These are phyloP conservation scores for Fusarium bulbicola DNA, from an alignment of 2,329 filamentous ascomycete species.

Conservation along the genomic window DNA sequence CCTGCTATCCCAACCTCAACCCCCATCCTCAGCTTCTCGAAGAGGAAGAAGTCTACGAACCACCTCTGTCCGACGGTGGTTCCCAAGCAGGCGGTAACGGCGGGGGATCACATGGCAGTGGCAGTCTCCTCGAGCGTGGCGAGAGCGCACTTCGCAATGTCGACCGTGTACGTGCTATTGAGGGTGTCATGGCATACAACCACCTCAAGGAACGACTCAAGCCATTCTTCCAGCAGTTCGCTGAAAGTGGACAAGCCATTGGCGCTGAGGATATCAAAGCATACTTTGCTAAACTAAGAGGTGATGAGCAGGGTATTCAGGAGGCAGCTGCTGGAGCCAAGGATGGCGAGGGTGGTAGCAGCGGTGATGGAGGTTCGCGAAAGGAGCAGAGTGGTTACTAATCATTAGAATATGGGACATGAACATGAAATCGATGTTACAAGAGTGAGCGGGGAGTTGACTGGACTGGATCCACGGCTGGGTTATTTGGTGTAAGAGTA, in stretches of 20 bases:
- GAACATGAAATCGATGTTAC: background rate
- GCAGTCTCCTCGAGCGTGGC: slow-evolving; percentile 87
- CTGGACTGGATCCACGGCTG: background rate
- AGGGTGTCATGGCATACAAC: slow-evolving; percentile 98
- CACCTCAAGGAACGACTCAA: slow-evolving; percentile 96
- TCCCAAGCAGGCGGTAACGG: slow-evolving; percentile 55
- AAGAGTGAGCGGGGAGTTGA: background rate
- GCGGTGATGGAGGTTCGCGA: slow-evolving; percentile 48
- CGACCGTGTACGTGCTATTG: slow-evolving; percentile 91
- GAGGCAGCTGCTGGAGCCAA: slow-evolving; percentile 60
- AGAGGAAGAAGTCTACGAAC: slow-evolving; percentile 94
- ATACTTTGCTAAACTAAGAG: slow-evolving; percentile 93
- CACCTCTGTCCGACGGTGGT: slow-evolving; percentile 77
- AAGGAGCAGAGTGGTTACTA: slow-evolving; percentile 65
- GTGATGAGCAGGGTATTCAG: slow-evolving; percentile 80
- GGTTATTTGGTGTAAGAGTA: slow-evolving; percentile 15
- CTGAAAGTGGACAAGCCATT: slow-evolving; percentile 87
- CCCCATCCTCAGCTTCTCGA: slow-evolving; percentile 84
- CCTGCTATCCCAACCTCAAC: slow-evolving; percentile 80
- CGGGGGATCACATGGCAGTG: slow-evolving; percentile 73
- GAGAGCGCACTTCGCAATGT: slow-evolving; percentile 92
- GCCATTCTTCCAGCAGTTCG: slow-evolving; percentile 91
- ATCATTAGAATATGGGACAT: background rate
- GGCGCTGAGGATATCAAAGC: slow-evolving; percentile 95
- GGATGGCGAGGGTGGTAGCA: slow-evolving; percentile 42